Base-by-base conservation (phyloP, 768 basidiomycete species). In the Butyriboletus loyo region DNA sequence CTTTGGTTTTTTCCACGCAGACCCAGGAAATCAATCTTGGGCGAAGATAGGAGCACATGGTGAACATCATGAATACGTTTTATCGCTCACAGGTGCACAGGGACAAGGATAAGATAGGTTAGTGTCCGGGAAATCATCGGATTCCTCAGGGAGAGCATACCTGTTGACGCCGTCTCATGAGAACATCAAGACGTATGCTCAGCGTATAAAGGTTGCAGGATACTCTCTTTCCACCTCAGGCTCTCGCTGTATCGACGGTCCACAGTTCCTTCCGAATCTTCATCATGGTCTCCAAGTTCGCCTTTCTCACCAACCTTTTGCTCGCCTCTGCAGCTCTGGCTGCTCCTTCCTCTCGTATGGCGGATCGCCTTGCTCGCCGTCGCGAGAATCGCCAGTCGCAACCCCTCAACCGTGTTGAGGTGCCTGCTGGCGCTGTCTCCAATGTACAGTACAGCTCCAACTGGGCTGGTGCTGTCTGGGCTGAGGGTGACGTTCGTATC, bases 381-480 rank as follows among this genome's bases (percentile, higher is more conserved):
- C 48, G 52, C 44, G 44, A 50, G 43, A 30, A 15, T 24, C 56
- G 53, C 32, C 64, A 54, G 37, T 56, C 60, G 3, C 46, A 46
- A 19, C 56, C 44, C n/a, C 13, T 46, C 25, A 47, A 51, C 34
- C 52, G 34, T 19, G 1, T 60, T 17, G 49, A 49, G 5, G 19
- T 38, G 4, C 13, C 44, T 30, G 34, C 30, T 13, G 35, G 46
- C 14, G 13, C 3, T 24, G 5, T 9, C 39, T 51, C 48, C 24
- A 41, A 63, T 32, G 50, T 53, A 27, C 27, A 46, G 30, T 66
- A 66, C 49, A 53, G 49, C 32, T n/a, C 24, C 21, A 53, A 45
- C 31, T 65, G 65, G 59, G 49, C 62, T 44, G 61, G 62, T 46
- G 65, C 54, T 46, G 28, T 56, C 30, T 52, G 32, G 61, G 40